These are phyloP conservation scores for Phytophthora brassicae DNA, from an alignment of 352 stramenopile genomes.

Conservation along the genomic window DNA sequence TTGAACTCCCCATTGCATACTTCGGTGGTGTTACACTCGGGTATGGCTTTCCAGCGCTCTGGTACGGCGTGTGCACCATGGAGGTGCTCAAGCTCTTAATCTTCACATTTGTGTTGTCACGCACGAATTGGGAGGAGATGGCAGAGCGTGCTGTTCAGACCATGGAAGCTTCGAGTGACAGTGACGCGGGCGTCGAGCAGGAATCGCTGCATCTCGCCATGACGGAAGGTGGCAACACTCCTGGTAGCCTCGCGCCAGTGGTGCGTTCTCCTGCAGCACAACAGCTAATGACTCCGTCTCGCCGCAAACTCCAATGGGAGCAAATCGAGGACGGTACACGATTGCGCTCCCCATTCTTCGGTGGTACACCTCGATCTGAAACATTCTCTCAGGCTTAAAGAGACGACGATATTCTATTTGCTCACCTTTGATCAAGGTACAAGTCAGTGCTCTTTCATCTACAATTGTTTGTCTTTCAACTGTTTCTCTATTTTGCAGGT, in stretches of 20 bases:
- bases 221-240: slow-evolving; percentile 56
- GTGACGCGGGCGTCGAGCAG: slow-evolving; percentile 34
- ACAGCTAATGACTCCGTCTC: slow-evolving; percentile 53
- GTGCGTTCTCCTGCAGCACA: slow-evolving; percentile 54
- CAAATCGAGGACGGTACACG: slow-evolving; percentile 46
- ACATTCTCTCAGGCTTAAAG: slow-evolving; percentile 30
- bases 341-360: slow-evolving; percentile 34
- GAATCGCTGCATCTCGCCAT: slow-evolving; percentile 49
- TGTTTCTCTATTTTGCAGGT: neutral
- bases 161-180: slow-evolving; percentile 46
- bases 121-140: slow-evolving; percentile 50
- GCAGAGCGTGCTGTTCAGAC: slow-evolving; percentile 36
- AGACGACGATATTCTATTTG: slow-evolving; percentile 32
- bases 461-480: neutral
- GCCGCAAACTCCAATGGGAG: slow-evolving; percentile 57
- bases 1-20: slow-evolving; percentile 63
- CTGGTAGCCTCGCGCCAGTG: slow-evolving; percentile 42
- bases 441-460: slow-evolving; percentile 16
- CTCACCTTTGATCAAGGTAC: slow-evolving; percentile 16
- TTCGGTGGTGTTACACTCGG: slow-evolving; percentile 46
- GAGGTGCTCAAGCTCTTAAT: slow-evolving; percentile 48
- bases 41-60: slow-evolving; percentile 51
- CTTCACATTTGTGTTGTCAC: slow-evolving; percentile 39
- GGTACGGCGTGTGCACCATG: slow-evolving; percentile 52
- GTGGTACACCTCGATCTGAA: slow-evolving; percentile 24